Percentiles rank a stretch among this genome's conserved stretches.
Evolutionary conservation across 331 rosid genomes (phyloP).

Genomic region (Acacia pycnantha): DNA sequence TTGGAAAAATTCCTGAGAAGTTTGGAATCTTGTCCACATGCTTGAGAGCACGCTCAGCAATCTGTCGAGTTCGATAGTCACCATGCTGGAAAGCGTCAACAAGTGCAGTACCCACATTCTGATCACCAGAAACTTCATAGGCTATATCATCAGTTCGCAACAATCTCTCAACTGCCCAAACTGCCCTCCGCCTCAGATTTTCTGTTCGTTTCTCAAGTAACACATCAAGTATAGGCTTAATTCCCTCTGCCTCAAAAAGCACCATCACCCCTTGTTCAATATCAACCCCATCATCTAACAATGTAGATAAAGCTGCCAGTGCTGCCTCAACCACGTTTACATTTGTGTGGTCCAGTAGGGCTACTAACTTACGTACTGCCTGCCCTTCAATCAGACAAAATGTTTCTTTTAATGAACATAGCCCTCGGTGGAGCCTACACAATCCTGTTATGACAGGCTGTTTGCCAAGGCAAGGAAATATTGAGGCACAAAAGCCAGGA

Average conservation of each 20-base stretch:
- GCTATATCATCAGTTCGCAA: slow-evolving; percentile 84
- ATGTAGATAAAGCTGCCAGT: slow-evolving; percentile 79
- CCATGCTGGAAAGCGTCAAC: slow-evolving; percentile 99
- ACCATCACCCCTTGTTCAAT: slow-evolving; percentile 78
- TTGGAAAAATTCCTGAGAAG: slow-evolving; percentile 94
- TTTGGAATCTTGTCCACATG: slow-evolving; percentile 95
- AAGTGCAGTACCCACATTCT: slow-evolving; percentile 85
- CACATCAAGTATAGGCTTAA: slow-evolving; percentile 74
- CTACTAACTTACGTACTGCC: slow-evolving; percentile 76
- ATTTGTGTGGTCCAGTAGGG: slow-evolving; percentile 86
- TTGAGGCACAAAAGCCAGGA: slow-evolving; percentile 62
- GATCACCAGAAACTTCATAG: slow-evolving; percentile 76
- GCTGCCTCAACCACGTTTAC: slow-evolving; percentile 95
- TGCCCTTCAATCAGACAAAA: slow-evolving; percentile 87
- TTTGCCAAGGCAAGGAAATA: slow-evolving; percentile 69
- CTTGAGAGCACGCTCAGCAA: slow-evolving; percentile 91
- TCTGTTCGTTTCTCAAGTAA: slow-evolving; percentile 84
- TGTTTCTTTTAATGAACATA: slow-evolving; percentile 68
- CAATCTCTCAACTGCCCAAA: slow-evolving; percentile 91
- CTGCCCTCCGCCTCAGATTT: slow-evolving; percentile 82
- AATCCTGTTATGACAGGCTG: slow-evolving; percentile 66
- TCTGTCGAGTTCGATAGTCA: slow-evolving; percentile 88
- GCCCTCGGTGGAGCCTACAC: slow-evolving; percentile 83
- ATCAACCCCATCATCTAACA: slow-evolving; percentile 87
- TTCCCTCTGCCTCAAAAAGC: slow-evolving; percentile 73